Conservation (phyloP, 345 rosid species). For the Limnanthes douglasii region DNA sequence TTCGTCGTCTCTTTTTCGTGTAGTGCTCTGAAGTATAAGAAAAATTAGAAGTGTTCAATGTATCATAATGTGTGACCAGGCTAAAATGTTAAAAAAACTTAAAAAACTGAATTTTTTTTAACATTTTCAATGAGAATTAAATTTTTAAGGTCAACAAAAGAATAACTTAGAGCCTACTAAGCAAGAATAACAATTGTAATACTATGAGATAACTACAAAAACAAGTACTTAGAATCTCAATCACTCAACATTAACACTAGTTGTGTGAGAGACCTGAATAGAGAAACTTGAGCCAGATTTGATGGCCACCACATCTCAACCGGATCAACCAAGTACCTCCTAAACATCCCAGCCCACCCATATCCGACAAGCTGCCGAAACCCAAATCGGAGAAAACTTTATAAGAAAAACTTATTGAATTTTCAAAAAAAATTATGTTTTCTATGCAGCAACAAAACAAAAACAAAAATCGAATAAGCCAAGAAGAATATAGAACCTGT, state of each 20-base stretch:
- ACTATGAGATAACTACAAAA: too few species aligned
- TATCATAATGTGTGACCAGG: background rate
- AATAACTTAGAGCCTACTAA: too few species aligned
- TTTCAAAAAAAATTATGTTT: too few species aligned
- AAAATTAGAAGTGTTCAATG: too few species aligned
- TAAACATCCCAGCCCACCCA: slow-evolving; percentile 98
- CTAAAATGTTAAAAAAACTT: background rate
- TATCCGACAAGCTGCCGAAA: slow-evolving; percentile 66
- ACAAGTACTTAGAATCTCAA: too few species aligned
- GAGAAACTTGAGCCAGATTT: slow-evolving; percentile 95
- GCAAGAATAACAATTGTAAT: too few species aligned
- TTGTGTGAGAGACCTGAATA: slow-evolving; percentile 96
- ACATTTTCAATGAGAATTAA: too few species aligned
- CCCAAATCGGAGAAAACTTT: too few species aligned
- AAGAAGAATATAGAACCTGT: slow-evolving; percentile 31
- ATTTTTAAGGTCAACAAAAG: too few species aligned
- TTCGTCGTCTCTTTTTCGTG: slow-evolving; percentile 69
- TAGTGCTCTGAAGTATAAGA: slow-evolving; percentile 51
- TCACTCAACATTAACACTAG: too few species aligned
- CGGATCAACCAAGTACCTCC: slow-evolving; percentile 94
- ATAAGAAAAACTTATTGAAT: too few species aligned
- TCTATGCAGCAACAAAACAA: background rate
- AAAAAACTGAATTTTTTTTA: too few species aligned
- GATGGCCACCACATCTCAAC: slow-evolving; percentile 99
- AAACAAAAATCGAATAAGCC: background rate